A percentile compares a stretch with the other conserved stretches of the same genome.
Conservation (phyloP, 306 rosid species). For the Sindora glabra region DNA sequence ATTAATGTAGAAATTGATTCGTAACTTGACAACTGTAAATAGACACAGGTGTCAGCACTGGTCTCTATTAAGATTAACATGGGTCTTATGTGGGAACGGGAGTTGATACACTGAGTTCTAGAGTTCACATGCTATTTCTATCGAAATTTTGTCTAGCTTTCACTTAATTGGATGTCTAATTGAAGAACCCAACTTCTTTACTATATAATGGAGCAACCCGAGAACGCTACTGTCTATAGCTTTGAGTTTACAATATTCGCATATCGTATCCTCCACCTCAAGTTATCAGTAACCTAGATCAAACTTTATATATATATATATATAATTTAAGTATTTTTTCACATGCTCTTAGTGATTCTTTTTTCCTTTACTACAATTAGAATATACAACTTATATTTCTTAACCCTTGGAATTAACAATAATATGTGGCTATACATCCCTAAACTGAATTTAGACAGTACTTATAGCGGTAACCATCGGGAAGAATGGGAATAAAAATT, state of each 20-base stretch:
- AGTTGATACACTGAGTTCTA: constrained; percentile 8
- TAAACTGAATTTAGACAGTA: no score
- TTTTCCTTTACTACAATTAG: no score
- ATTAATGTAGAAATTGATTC: no score
- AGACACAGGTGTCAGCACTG: neutral
- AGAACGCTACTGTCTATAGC: constrained; percentile 11
- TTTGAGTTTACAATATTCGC: neutral
- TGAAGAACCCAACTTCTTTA: neutral
- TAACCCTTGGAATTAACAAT: no score
- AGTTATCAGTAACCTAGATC: neutral
- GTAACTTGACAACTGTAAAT: constrained; percentile 28
- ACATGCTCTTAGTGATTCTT: no score
- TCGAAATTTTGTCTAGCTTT: neutral
- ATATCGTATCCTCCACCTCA: neutral
- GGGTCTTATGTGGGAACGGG: constrained; percentile 2
- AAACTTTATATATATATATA: no score
- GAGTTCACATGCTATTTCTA: constrained; percentile 17
- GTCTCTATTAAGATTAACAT: neutral
- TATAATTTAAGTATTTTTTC: no score
- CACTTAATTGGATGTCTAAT: constrained; percentile 13
- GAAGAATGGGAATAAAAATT: no score
- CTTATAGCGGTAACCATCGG: no score
- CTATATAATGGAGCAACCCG: neutral
- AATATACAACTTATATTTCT: no score
- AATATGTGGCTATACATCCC: no score